Evolutionary conservation across 83 land plant genomes (phyloP).

Genomic region (Picea abies): DNA sequence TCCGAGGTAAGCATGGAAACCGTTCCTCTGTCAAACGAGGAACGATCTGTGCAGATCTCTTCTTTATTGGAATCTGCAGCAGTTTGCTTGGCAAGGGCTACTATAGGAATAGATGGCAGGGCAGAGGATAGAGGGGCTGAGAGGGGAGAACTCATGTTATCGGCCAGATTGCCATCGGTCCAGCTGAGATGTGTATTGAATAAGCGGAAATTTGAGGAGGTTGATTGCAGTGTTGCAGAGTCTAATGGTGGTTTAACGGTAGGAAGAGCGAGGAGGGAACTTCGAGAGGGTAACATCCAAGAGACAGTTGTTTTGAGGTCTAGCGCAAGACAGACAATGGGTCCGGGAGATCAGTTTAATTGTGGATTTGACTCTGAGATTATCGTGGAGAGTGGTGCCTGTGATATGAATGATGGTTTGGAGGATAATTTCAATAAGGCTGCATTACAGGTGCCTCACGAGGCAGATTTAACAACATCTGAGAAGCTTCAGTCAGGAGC

Average conservation of each 20-base stretch:
- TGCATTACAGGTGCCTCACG: neutral
- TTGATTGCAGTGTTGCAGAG: neutral
- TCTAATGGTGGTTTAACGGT: neutral
- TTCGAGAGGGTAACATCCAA: neutral
- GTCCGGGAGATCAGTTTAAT: constrained; percentile 8
- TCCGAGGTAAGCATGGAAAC: constrained; percentile 6
- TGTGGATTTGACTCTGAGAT: neutral
- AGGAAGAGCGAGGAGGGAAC: constrained; percentile 9
- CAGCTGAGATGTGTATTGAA: neutral
- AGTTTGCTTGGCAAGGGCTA: too few species aligned
- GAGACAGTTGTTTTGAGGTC: neutral
- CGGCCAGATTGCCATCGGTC: neutral
- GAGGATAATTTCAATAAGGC: neutral
- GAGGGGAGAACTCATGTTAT: constrained; percentile 5
- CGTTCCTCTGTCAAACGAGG: constrained; percentile 3
- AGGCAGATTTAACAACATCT: constrained; percentile 3
- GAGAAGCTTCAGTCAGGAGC: neutral
- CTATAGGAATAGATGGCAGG: neutral
- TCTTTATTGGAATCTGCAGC: neutral
- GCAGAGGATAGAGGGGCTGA: neutral
- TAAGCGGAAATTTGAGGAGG: constrained; percentile 9
- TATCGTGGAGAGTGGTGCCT: neutral
- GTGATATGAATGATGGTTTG: constrained; percentile 3
- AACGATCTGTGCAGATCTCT: constrained; percentile 9
- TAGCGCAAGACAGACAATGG: neutral